Base-by-base conservation (phyloP, 2,329 filamentous ascomycete species). In the Venturiaceae sp. region DNA sequence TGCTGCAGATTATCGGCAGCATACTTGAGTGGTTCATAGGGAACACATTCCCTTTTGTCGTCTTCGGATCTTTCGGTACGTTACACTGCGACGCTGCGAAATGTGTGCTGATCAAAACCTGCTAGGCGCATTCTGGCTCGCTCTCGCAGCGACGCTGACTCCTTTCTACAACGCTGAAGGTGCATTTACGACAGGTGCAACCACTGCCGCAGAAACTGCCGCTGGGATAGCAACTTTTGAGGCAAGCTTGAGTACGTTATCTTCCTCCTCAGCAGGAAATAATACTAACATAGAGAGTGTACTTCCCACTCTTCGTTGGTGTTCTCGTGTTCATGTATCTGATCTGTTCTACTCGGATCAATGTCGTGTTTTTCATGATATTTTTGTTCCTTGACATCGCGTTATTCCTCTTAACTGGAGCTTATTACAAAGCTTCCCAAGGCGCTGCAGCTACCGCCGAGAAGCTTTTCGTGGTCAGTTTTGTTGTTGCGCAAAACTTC, bases 291-390 rank as follows among this genome's bases (percentile, higher is more conserved):
- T n/a, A n/a, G n/a, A n/a, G n/a, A n/a, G n/a, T n/a, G n/a, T n/a
- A n/a, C n/a, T n/a, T n/a, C n/a, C n/a, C n/a, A n/a, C n/a, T n/a
- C n/a, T n/a, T n/a, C n/a, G n/a, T n/a, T n/a, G n/a, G n/a, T n/a
- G n/a, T n/a, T n/a, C n/a, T n/a, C n/a, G n/a, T n/a, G n/a, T n/a
- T n/a, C n/a, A n/a, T 90, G 64, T 90, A 82, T 74, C 72, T 88
- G 54, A 74, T 90, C 67, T 87, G 84, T 71, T 80, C 86, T 0
- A 73, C 89, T 19, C 83, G 87, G 54, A 90, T 86, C 30, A 91
- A 91, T 68, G 58, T 88, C 9, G 78, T 83, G 68, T 88, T 90
- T 71, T 80, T 87, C 63, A 63, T 83, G 58, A 86, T 90, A 69
- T 90, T 90, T 74, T 66, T 83, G 60, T 75, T 75, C 1, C 78